Conservation (phyloP, 2,329 filamentous ascomycete species). For the Pseudocercospora fijiensis region DNA sequence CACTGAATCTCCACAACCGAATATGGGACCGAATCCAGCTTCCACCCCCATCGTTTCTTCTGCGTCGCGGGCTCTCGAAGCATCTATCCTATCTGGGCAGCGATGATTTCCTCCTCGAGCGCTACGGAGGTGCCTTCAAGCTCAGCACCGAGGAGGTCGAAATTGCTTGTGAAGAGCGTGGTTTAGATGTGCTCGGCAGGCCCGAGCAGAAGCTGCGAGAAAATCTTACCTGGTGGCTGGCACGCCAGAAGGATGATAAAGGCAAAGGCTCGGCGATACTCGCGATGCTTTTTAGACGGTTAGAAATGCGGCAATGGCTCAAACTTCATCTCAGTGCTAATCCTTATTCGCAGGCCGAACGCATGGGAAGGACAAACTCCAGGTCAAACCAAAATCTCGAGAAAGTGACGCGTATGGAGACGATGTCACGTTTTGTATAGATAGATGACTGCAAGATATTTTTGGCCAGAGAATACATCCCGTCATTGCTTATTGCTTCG, state of each 20-base stretch:
- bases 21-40: conserved; percentile 49
- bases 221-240: conserved; percentile 44
- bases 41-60: conserved; percentile 50
- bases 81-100: conserved; percentile 63
- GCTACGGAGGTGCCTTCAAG: conserved; percentile 59
- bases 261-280: conserved; percentile 33
- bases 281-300: conserved; percentile 40
- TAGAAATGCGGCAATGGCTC: conserved; percentile 27
- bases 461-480: background rate
- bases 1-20: conserved; percentile 43
- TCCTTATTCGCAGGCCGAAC: conserved; percentile 14
- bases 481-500: too few relatives aligned
- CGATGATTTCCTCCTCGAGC: conserved; percentile 69
- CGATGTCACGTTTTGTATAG: background rate
- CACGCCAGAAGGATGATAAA: conserved; percentile 41
- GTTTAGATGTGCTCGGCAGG: conserved; percentile 36
- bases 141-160: conserved; percentile 43
- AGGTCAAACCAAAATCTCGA: background rate
- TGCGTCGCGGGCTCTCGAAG: conserved; percentile 55
- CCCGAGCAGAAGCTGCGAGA: conserved; percentile 29
- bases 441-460: background rate
- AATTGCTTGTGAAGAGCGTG: conserved; percentile 41
- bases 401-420: conserved; percentile 1
- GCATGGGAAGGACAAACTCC: conserved; percentile 10
- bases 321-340: conserved; percentile 25